Conservation (phyloP, 208 protist species). For the Trypanosoma scelopori region DNA sequence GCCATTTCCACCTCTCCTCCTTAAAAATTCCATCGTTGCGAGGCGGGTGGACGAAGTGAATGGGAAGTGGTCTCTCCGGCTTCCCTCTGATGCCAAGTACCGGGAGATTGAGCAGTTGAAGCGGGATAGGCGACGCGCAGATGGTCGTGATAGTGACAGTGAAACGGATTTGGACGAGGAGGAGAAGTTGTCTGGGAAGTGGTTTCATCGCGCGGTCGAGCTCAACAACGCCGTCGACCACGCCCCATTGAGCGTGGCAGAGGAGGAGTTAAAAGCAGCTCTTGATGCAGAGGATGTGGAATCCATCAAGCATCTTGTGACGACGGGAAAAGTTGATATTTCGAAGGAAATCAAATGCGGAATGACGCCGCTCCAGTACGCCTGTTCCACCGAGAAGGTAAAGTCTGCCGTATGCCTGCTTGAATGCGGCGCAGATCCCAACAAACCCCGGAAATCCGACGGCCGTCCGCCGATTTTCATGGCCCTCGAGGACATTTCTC, state of each 20-base stretch:
- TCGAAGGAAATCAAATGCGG: conserved; percentile 47
- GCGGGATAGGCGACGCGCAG: conserved; percentile 50
- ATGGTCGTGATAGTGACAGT: conserved; percentile 80
- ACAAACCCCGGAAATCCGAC: conserved; percentile 57
- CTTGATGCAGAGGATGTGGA: conserved; percentile 51
- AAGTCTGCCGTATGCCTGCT: conserved; percentile 58
- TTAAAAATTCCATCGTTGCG: conserved; percentile 71
- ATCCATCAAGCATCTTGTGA: conserved; percentile 47
- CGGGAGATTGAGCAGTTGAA: conserved; percentile 34
- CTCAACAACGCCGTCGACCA: conserved; percentile 59
- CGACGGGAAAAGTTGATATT: conserved; percentile 54
- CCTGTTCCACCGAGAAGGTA: conserved; percentile 59
- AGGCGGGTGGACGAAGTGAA: conserved; percentile 30
- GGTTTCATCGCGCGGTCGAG: conserved; percentile 82
- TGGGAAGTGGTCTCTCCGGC: conserved; percentile 64
- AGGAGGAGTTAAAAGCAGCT: conserved; percentile 61
- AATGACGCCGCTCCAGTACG: conserved; percentile 87
- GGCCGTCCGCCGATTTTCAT: conserved; percentile 85
- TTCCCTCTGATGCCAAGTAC: conserved; percentile 46
- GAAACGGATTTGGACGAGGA: conserved; percentile 83
- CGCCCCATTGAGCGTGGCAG: conserved; percentile 48
- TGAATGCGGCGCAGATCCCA: conserved; percentile 73
- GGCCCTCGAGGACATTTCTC: conserved; percentile 66
- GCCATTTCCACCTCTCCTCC: conserved; percentile 78
- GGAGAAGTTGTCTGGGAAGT: conserved; percentile 63